These are phyloP conservation scores for Yarrowia bubula DNA, from an alignment of 805 yeast species.

Conservation along the genomic window DNA sequence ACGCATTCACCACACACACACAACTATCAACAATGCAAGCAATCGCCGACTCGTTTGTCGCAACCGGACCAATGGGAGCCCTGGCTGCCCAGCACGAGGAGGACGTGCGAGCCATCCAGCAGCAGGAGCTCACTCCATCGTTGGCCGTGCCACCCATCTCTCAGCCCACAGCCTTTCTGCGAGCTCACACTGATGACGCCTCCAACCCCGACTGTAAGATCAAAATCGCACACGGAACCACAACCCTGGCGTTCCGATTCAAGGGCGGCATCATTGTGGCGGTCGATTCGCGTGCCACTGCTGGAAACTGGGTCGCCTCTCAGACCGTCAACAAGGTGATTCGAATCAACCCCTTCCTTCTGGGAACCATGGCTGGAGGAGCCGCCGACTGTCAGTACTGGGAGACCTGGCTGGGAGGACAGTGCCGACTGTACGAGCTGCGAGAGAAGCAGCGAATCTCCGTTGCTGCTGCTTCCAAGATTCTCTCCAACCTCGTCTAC, in stretches of 20 bases:
- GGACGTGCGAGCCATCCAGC: conserved; percentile 28
- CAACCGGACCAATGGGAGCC: conserved; percentile 28
- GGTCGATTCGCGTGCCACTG: conserved; percentile 97
- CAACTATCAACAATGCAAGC: conserved; percentile 36
- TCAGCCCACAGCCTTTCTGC: conserved; percentile 78
- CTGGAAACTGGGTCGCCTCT: conserved; percentile 97
- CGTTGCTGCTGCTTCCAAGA: conserved; percentile 95
- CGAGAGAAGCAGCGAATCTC: conserved; percentile 92
- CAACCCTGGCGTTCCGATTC: conserved; percentile 93
- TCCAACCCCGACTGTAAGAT: conserved; percentile 90
- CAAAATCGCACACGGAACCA: conserved; percentile 98
- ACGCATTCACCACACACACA: conserved; percentile 2
- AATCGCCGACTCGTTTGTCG: conserved; percentile 35
- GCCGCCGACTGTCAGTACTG: conserved; percentile 99
- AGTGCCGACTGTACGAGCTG: conserved; percentile 91
- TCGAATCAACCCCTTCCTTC: conserved; percentile 88
- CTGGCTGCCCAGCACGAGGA: conserved; percentile 29
- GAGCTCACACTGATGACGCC: conserved; percentile 98
- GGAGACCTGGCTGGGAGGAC: conserved; percentile 99
- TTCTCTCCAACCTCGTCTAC: conserved; percentile 84
- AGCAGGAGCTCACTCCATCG: conserved; percentile 32
- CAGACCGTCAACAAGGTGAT: conserved; percentile 97
- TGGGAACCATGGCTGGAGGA: conserved; percentile 99
- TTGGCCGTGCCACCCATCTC: conserved; percentile 37
- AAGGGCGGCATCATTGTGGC: conserved; percentile 94